Conservation (phyloP, 2,329 filamentous ascomycete species). For the Ascochyta koolunga region DNA sequence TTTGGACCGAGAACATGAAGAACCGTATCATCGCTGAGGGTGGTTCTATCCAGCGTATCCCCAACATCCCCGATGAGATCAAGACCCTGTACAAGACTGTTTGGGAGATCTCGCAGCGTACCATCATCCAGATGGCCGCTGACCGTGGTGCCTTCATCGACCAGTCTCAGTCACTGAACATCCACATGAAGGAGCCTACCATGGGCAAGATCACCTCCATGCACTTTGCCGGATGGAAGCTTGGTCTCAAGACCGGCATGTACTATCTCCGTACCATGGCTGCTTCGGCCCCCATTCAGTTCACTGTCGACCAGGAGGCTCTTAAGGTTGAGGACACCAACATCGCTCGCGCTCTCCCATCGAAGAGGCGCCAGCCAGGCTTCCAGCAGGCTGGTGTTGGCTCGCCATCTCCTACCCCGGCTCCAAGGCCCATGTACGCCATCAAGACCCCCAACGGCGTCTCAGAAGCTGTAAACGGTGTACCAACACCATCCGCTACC, state of each 20-base stretch:
- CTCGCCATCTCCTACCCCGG: slow-evolving; percentile 62
- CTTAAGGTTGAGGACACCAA: slow-evolving; percentile 86
- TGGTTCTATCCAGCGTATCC: slow-evolving; percentile 94
- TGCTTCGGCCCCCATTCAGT: slow-evolving; percentile 95
- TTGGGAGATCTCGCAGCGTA: slow-evolving; percentile 97
- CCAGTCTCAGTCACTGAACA: slow-evolving; percentile 98
- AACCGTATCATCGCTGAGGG: slow-evolving; percentile 98
- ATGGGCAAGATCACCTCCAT: slow-evolving; percentile 99
- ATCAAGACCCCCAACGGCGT: slow-evolving; percentile 58
- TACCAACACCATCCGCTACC: slow-evolving; percentile 72
- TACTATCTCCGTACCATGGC: slow-evolving; percentile 99
- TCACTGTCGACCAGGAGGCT: slow-evolving; percentile 96
- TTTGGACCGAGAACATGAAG: slow-evolving; percentile 99
- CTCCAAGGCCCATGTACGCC: slow-evolving; percentile 71
- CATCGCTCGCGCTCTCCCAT: slow-evolving; percentile 65
- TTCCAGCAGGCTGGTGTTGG: slow-evolving; percentile 29
- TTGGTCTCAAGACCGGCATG: slow-evolving; percentile 99
- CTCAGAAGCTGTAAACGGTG: slow-evolving; percentile 57
- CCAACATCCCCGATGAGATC: slow-evolving; percentile 93
- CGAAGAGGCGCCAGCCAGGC: slow-evolving; percentile 68
- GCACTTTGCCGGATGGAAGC: slow-evolving; percentile 99
- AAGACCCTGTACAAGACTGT: slow-evolving; percentile 99
- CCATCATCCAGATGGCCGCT: slow-evolving; percentile 95
- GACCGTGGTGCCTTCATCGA: slow-evolving; percentile 99
- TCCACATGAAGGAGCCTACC: slow-evolving; percentile 98